Evolutionary conservation across 1,284 basidiomycete species (phyloP).

Genomic region (Tylopilus sp.): DNA sequence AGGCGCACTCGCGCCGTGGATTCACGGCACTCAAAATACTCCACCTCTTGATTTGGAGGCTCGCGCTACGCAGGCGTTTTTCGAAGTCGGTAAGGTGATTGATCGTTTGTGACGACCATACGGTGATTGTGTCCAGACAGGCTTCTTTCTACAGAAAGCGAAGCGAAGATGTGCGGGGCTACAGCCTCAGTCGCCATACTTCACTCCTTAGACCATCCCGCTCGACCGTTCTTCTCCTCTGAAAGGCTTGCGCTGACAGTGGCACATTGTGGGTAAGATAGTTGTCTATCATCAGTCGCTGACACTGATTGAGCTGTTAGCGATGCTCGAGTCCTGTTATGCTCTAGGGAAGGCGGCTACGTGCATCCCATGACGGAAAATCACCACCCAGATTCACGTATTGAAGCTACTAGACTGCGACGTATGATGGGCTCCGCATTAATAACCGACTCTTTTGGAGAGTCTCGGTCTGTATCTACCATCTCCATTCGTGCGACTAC

Average conservation of each 20-base stretch:
- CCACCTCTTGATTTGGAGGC: slow-evolving; percentile 75
- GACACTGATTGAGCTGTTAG: slow-evolving; percentile 38
- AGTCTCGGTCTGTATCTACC: slow-evolving; percentile 60
- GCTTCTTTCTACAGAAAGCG: slow-evolving; percentile 55
- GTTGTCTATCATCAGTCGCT: slow-evolving; percentile 19
- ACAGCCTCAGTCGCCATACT: slow-evolving; percentile 88
- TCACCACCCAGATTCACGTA: slow-evolving; percentile 88
- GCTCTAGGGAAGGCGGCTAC: slow-evolving; percentile 66
- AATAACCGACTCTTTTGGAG: slow-evolving; percentile 94
- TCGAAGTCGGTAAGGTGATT: slow-evolving; percentile 55
- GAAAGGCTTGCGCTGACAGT: slow-evolving; percentile 72
- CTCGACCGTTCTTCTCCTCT: slow-evolving; percentile 76
- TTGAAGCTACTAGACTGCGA: slow-evolving; percentile 82
- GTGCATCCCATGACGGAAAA: slow-evolving; percentile 83
- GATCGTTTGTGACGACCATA: slow-evolving; percentile 2
- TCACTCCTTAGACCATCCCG: slow-evolving; percentile 76
- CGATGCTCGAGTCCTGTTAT: slow-evolving; percentile 87
- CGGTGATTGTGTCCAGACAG: slow-evolving; percentile 50
- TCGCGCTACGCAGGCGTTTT: slow-evolving; percentile 80
- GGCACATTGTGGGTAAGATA: slow-evolving; percentile 82
- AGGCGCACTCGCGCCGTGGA: slow-evolving; percentile 71
- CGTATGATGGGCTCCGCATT: slow-evolving; percentile 88
- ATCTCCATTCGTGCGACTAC: not conserved
- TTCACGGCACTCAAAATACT: slow-evolving; percentile 40
- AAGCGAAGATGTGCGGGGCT: slow-evolving; percentile 73